These are phyloP conservation scores for Entonaema liquescens DNA, from an alignment of 495 filamentous ascomycete species.

Conservation along the genomic window DNA sequence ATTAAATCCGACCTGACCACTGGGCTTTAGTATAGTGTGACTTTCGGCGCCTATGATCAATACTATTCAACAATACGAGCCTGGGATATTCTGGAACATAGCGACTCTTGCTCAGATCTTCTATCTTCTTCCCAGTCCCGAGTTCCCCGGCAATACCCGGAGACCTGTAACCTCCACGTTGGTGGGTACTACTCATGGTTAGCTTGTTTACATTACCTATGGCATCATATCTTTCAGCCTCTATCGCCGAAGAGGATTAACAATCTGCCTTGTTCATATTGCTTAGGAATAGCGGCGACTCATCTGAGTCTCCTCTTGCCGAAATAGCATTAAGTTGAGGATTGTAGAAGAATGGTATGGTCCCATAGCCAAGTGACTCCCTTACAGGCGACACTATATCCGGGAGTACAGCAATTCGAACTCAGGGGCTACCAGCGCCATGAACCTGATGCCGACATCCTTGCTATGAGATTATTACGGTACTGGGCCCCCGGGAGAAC, in stretches of 20 bases:
- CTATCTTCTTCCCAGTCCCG: neutral
- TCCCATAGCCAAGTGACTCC: constrained; percentile 5
- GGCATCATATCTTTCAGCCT: neutral
- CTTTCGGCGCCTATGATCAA: neutral
- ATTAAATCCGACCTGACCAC: neutral
- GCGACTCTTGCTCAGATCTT: neutral
- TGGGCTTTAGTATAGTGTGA: neutral
- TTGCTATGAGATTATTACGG: constrained; percentile 7
- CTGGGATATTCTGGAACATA: neutral
- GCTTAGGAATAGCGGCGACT: constrained; percentile 2
- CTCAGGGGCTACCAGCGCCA: constrained; percentile 20
- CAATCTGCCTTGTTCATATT: constrained; percentile 2
- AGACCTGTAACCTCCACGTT: neutral
- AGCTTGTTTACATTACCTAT: neutral
- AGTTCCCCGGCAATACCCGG: neutral
- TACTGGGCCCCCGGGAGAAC: neutral
- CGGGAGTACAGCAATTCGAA: constrained; percentile 4
- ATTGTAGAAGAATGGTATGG: constrained; percentile 13
- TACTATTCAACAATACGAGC: neutral
- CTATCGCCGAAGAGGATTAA: constrained; percentile 12
- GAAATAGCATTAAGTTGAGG: constrained; percentile 13
- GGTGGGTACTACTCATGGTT: neutral
- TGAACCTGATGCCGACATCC: constrained; percentile 13
- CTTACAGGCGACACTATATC: constrained; percentile 8
- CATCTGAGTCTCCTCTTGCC: neutral